Base-by-base conservation (phyloP, 2,329 filamentous ascomycete genomes). In the Curvularia eragrostidis region DNA sequence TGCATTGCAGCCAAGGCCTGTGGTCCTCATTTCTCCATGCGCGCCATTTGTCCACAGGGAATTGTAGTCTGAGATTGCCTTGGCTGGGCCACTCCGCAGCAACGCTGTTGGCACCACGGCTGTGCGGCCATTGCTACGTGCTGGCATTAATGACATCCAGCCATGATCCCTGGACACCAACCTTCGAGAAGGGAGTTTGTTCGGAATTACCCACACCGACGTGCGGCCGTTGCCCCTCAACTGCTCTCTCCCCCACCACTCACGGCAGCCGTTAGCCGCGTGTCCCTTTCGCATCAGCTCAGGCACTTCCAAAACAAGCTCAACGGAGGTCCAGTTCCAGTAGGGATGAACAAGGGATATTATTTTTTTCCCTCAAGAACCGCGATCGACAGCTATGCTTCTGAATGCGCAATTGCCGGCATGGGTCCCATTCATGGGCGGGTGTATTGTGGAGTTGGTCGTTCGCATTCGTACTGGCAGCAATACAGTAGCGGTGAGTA, bases 141-240 rank as follows among this genome's bases (percentile, higher is more conserved):
- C 34, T 24, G 26, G n/a, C 53, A 39, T 48, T 24, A 10, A 47
- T 18, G 8, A n/a, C 30, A 30, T 61, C 44, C 66, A 65, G 54
- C 64, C 61, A 58, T 61, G 38, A 66, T 64, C 67, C 64, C 53
- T 59, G 67, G 30, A 57, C 18, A 13, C 26, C 23, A 30, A 51
- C 47, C 61, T 70, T 69, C 67, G 56, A 59, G 64, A 70, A 70
- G 63, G n/a, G 58, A 59, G 51, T 62, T 62, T 61, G 57, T 54
- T 48, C 62, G 59, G 61, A 63, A 56, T 50, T 59, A 51, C 28
- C 61, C 64, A 66, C 59, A 54, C 42, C 51, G 54, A 58, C 59
- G 52, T 47, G 52, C 54, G 55, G 54, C 63, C 55, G 63, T 66
- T 65, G 48, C 53, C 53, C 52, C 59, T 62, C 55, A 44, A 56